Base-by-base conservation (phyloP, 208 protist species). In the Phytomonas sp. region DNA sequence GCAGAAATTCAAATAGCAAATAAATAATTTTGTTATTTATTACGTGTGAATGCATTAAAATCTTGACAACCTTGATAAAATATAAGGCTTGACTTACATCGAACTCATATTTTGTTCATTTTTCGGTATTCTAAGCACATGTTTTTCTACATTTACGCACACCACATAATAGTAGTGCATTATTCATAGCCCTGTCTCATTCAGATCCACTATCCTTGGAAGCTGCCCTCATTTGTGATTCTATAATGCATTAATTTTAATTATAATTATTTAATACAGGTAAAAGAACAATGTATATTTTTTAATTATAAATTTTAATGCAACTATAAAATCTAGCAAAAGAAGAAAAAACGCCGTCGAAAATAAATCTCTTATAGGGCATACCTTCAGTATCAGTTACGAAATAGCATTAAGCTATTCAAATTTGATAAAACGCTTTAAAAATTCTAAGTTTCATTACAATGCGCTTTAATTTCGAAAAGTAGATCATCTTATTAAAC, bases 21-120 rank as follows among this genome's bases (percentile, higher is more conserved):
- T 56, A 26, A 26, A 26, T 6, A 56, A 56, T 56, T 26, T 56
- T 23, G 19, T 56, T 26, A 19, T 26, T 56, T 23, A 11, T 26
- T 56, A 56, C 19, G 45, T 56, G 19, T 56, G 0, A 56, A 56
- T 26, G 11, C 45, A 56, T 56, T 26, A 16, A 19, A 56, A 56
- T 26, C 8, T 19, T 56, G 26, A 23, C 45, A 8, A 26, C 23
- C 45, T 6, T 56, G 26, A 56, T 56, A 1, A 26, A 56, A 26
- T 19, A 56, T 23, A 56, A 56, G 26, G 45, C 23, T 33, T 69
- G 34, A 61, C 63, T 69, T 69, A 63, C 23, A 63, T 36, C 10
- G 52, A 37, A 10, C 60, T 37, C 23, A 66, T 33, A 60, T 33
- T 65, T n/a, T 70, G 8, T 63, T 49, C 6, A 63, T 59, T 42